Percentiles rank a stretch among this genome's conserved stretches.
Evolutionary conservation across 2,329 filamentous ascomycete species (phyloP).

Genomic region (Fusarium torreyae): DNA sequence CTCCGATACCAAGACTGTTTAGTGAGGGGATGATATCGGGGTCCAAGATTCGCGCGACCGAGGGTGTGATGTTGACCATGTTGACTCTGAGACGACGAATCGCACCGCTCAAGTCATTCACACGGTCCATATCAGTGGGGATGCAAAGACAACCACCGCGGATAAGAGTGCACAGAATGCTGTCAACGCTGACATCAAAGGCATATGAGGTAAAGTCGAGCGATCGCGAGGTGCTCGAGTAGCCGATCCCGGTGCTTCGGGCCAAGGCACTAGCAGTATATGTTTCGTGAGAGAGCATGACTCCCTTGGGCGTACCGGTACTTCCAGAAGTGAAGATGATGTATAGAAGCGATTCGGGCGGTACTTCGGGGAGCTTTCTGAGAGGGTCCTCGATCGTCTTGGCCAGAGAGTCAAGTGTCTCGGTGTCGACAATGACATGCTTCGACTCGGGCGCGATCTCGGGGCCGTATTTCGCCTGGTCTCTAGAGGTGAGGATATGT

Average conservation of each 20-base stretch:
- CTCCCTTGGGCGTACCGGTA: conserved; percentile 75
- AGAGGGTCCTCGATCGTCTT: conserved; percentile 30
- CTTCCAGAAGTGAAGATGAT: conserved; percentile 78
- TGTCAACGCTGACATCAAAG: conserved; percentile 69
- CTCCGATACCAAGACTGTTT: conserved; percentile 64
- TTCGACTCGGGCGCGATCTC: conserved; percentile 42
- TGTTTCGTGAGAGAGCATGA: conserved; percentile 66
- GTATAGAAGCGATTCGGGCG: conserved; percentile 62
- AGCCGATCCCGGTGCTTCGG: conserved; percentile 55
- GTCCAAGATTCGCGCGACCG: conserved; percentile 64
- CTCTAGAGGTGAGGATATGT: conserved; percentile 42
- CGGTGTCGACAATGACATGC: conserved; percentile 37
- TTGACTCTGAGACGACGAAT: conserved; percentile 63
- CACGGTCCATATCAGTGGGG: conserved; percentile 67
- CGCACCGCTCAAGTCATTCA: conserved; percentile 65
- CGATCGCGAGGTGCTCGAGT: conserved; percentile 58
- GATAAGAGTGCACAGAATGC: conserved; percentile 67
- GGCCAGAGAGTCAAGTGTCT: conserved; percentile 29
- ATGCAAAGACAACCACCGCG: conserved; percentile 68
- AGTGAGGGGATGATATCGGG: conserved; percentile 62
- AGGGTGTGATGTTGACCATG: conserved; percentile 66
- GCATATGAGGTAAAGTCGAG: conserved; percentile 67
- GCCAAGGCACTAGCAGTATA: conserved; percentile 59
- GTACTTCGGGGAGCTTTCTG: conserved; percentile 55
- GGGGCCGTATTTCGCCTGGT: conserved; percentile 32